Evolutionary conservation across 177 flowering plant genomes (phyloP).

Genomic region (Tripterygium wilfordii): DNA sequence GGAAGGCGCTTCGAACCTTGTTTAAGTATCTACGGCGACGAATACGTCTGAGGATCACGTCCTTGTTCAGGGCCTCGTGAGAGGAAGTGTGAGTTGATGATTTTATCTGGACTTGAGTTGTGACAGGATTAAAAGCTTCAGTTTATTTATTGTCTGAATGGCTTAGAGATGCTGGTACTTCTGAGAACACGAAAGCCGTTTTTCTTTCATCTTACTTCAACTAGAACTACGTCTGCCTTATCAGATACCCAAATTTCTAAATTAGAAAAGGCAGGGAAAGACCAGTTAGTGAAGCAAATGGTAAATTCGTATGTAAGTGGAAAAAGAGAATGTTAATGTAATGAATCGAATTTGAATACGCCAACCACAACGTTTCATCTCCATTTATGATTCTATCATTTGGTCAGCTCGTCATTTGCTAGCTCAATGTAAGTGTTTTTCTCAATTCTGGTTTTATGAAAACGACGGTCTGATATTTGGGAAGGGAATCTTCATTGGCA

Average conservation of each 20-base stretch:
- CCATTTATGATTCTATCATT: no score
- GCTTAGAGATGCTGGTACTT: constrained; percentile 4
- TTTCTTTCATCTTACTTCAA: background rate
- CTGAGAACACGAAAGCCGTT: constrained; percentile 36
- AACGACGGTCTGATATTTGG: no score
- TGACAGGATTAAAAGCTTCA: constrained; percentile 9
- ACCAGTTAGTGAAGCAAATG: constrained; percentile 46
- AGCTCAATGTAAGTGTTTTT: no score
- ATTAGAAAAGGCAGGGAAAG: constrained; percentile 40
- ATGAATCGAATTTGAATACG: no score
- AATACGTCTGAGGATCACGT: constrained; percentile 53
- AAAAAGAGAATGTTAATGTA: no score
- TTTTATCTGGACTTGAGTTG: constrained; percentile 41
- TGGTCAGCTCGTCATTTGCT: no score
- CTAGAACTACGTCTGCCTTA: no score
- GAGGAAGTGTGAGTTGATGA: constrained; percentile 21
- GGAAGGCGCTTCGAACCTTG: constrained; percentile 28
- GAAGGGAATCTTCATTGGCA: no score
- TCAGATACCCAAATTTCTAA: no score
- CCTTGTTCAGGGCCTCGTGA: constrained; percentile 39
- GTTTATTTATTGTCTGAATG: constrained; percentile 4
- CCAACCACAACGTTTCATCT: no score
- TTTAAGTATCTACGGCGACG: constrained; percentile 44
- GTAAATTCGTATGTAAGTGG: no score
- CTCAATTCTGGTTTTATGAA: no score